phyloP scores from a whole-genome alignment of 1,139 yeast genomes.

The Candida buenavistaensis region DNA sequence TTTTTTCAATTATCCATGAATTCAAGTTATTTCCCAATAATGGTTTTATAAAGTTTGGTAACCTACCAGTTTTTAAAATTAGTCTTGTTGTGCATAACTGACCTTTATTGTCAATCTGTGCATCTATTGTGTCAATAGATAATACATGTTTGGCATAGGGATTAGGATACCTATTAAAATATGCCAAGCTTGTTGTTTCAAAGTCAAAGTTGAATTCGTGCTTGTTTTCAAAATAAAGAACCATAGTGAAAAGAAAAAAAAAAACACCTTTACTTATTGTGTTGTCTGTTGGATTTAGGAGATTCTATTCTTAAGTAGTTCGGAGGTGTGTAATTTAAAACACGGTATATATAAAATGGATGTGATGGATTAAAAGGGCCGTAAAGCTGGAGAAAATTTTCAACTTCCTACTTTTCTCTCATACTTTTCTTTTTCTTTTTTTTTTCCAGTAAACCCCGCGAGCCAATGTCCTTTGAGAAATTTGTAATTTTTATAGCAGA shows the following conservation, averaged over 20 bases:
- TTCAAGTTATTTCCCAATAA: constrained; percentile 72
- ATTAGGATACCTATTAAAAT: constrained; percentile 83
- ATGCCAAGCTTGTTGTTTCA: constrained; percentile 73
- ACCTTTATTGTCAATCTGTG: constrained; percentile 59
- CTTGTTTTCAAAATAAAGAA: constrained; percentile 57
- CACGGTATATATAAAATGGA: too few species aligned
- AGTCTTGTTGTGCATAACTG: constrained; percentile 71
- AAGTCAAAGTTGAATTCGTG: constrained; percentile 66
- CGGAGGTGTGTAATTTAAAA: too few species aligned
- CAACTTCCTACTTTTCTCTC: too few species aligned
- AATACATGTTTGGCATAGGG: constrained; percentile 90
- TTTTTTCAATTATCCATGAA: constrained; percentile 82
- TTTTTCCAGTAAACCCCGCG: too few species aligned
- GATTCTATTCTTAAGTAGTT: too few species aligned
- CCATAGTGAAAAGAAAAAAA: constrained; percentile 49
- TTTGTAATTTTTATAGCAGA: too few species aligned
- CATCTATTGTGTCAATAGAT: constrained; percentile 75
- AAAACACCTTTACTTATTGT: background rate
- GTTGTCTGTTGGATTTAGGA: too few species aligned
- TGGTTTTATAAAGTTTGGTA: constrained; percentile 80
- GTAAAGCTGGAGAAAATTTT: too few species aligned
- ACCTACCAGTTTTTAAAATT: constrained; percentile 74
- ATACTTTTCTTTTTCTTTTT: too few species aligned
- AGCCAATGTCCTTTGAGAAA: too few species aligned
- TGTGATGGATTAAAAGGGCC: too few species aligned